These are phyloP conservation scores for Solanum chilense DNA, from an alignment of 257 asterid genomes.

Conservation along the genomic window DNA sequence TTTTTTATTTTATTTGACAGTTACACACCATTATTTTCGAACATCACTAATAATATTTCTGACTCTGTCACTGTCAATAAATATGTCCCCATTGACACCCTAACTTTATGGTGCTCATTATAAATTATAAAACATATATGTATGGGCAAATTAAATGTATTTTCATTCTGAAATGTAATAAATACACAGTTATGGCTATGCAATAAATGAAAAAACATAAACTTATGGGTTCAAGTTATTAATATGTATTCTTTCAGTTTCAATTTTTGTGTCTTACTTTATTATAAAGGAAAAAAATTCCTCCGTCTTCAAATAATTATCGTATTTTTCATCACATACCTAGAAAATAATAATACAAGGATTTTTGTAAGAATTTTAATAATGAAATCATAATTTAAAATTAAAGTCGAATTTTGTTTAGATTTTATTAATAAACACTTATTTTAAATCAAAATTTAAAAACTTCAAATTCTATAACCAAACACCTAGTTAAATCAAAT, in stretches of 20 bases:
- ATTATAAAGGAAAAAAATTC: no score
- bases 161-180: background rate
- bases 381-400: no score
- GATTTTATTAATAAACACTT: background rate
- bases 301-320: no score
- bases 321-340: background rate
- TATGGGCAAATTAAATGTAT: background rate
- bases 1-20: no score
- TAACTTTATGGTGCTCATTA: background rate
- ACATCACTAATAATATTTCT: no score
- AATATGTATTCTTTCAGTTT: fast-evolving
- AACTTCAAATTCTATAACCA: background rate
- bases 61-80: fast-evolving
- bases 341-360: no score
- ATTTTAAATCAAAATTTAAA: background rate
- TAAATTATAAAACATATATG: background rate
- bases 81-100: background rate
- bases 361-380: no score
- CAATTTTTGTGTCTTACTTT: background rate
- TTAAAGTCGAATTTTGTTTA: fast-evolving
- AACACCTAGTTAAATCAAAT: background rate
- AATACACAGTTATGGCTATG: background rate
- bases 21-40: fast-evolving
- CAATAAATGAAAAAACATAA: background rate
- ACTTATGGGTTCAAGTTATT: background rate